These are phyloP conservation scores for Blastomyces gilchristii DNA, from an alignment of 2,329 filamentous ascomycete genomes.

Conservation along the genomic window DNA sequence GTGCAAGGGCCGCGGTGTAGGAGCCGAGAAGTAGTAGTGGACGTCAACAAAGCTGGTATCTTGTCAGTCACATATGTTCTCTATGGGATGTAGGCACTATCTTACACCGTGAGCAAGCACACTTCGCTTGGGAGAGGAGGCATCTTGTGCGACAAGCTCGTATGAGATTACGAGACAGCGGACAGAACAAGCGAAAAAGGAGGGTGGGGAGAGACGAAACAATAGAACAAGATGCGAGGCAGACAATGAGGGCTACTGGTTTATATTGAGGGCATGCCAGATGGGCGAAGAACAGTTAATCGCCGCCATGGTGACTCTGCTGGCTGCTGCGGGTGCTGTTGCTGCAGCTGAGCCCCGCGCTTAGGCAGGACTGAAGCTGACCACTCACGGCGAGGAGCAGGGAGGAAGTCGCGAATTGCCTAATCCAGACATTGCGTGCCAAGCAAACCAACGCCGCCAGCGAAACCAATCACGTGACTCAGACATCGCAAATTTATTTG, in stretches of 20 bases:
- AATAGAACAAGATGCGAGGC: neutral
- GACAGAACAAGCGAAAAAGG: neutral
- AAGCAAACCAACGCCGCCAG: too few species aligned
- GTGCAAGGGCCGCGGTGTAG: constrained; percentile 45
- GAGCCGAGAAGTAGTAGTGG: constrained; percentile 53
- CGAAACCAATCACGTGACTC: neutral
- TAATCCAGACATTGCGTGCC: neutral
- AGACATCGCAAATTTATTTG: neutral
- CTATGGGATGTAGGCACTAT: constrained; percentile 9
- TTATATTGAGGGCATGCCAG: neutral
- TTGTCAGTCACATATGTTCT: constrained; percentile 9
- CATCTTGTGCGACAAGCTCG: constrained; percentile 24
- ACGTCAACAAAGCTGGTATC: constrained; percentile 49
- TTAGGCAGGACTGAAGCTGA: neutral
- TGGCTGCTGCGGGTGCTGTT: neutral
- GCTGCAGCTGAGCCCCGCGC: constrained; percentile 1
- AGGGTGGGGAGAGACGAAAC: neutral
- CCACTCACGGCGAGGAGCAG: neutral
- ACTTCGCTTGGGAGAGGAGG: constrained; percentile 39
- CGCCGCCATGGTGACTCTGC: neutral
- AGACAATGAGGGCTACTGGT: neutral
- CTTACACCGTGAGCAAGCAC: constrained; percentile 38
- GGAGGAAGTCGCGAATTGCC: neutral
- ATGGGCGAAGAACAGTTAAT: neutral
- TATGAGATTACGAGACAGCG: neutral